Percentiles rank a stretch among this genome's conserved stretches.
Conservation (phyloP, 176 grass and related monocot species). For the Triticum turgidum region DNA sequence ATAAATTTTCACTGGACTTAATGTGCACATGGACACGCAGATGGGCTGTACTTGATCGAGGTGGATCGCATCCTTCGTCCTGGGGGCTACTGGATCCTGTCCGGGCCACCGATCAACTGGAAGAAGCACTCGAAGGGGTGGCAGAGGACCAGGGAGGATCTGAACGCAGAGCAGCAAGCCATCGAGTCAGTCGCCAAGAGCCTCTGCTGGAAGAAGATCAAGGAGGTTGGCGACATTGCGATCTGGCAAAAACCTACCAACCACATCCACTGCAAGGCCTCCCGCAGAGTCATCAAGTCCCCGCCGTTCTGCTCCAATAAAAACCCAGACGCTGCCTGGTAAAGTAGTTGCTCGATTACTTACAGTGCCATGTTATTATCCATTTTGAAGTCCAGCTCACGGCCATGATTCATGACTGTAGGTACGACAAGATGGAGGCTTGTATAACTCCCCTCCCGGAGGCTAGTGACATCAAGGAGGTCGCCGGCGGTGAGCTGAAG, state of each 20-base stretch:
- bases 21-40: conserved; percentile 34
- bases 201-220: conserved; percentile 94
- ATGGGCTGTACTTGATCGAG: conserved; percentile 82
- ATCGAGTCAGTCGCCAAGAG: conserved; percentile 68
- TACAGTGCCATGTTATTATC: background rate
- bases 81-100: conserved; percentile 96
- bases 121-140: conserved; percentile 72
- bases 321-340: conserved; percentile 86
- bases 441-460: conserved; percentile 81
- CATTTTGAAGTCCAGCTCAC: background rate
- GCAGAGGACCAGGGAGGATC: conserved; percentile 59
- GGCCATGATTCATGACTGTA: conserved; percentile 11
- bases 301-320: conserved; percentile 56
- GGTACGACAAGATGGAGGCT: conserved; percentile 80
- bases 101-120: conserved; percentile 97
- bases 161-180: conserved; percentile 62
- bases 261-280: conserved; percentile 71
- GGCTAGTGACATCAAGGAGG: conserved; percentile 44
- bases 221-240: conserved; percentile 72
- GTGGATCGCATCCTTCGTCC: conserved; percentile 88
- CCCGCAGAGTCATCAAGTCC: conserved; percentile 55
- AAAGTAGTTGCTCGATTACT: background rate
- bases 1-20: conserved; percentile 7
- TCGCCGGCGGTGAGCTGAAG: conserved; percentile 72
- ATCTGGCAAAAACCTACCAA: conserved; percentile 95